Conservation (phyloP, 2,329 filamentous ascomycete genomes). For the Cladophialophora bantiana region DNA sequence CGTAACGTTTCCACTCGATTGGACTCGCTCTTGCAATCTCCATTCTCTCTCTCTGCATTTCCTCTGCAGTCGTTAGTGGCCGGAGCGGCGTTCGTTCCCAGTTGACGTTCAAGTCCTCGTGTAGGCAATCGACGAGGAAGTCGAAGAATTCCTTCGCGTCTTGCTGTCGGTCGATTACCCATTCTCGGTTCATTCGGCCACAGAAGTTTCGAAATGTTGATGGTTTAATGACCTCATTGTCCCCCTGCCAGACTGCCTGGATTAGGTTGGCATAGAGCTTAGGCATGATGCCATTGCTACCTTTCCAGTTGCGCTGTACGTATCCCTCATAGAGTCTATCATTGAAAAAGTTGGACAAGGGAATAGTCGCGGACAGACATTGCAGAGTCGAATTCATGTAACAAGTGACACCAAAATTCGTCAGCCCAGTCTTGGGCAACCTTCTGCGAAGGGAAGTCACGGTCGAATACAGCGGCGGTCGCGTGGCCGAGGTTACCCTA, state of each 20-base stretch:
- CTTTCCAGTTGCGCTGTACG: conserved; percentile 72
- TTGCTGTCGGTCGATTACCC: conserved; percentile 80
- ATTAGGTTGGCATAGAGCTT: conserved; percentile 68
- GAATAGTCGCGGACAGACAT: conserved; percentile 75
- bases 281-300: conserved; percentile 67
- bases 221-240: conserved; percentile 60
- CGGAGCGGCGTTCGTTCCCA: conserved; percentile 66
- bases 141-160: conserved; percentile 90
- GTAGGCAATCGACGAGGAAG: conserved; percentile 80
- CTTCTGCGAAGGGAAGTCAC: conserved; percentile 54
- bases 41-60: conserved; percentile 66
- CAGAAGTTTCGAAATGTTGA: conserved; percentile 72
- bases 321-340: conserved; percentile 63
- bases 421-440: conserved; percentile 73
- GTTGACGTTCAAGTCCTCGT: conserved; percentile 81
- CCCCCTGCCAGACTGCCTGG: conserved; percentile 68
- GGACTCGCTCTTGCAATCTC: conserved; percentile 70
- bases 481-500: conserved; percentile 54
- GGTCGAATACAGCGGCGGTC: conserved; percentile 53
- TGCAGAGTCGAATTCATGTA: conserved; percentile 94
- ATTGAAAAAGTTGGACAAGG: conserved; percentile 68
- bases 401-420: conserved; percentile 83
- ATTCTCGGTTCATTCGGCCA: conserved; percentile 68
- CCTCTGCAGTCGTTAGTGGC: conserved; percentile 65
- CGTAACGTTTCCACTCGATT: conserved; percentile 77